Evolutionary conservation across 306 rosid species (phyloP).

Genomic region (Casuarina equisetifolia): DNA sequence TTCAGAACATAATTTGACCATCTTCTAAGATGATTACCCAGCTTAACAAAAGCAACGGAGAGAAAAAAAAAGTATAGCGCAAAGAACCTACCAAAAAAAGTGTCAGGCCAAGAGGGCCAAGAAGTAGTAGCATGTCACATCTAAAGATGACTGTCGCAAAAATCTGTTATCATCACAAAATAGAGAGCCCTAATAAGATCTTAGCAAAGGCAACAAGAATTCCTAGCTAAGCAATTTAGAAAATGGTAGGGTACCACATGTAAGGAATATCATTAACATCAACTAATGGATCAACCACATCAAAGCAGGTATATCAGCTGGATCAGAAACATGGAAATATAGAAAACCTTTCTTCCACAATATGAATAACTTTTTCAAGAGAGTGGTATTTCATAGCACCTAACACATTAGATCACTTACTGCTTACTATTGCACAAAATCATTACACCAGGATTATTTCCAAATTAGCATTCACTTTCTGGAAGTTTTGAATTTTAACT

Average conservation of each 20-base stretch:
- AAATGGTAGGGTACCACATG: background rate
- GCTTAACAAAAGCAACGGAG: constrained; percentile 2
- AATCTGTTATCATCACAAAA: constrained; percentile 55
- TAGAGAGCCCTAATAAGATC: constrained; percentile 16
- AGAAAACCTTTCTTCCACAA: background rate
- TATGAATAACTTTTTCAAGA: background rate
- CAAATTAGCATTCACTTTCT: too few species aligned
- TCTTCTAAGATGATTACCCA: constrained; percentile 5
- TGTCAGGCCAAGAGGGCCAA: constrained; percentile 73
- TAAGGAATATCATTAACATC: background rate
- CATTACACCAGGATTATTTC: too few species aligned
- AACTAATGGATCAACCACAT: background rate
- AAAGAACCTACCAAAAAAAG: constrained; percentile 68
- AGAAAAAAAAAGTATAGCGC: background rate
- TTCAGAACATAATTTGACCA: background rate
- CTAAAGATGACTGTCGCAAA: constrained; percentile 77
- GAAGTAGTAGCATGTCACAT: constrained; percentile 88
- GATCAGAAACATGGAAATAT: background rate
- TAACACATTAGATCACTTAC: too few species aligned
- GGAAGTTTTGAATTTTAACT: too few species aligned
- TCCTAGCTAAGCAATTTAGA: background rate
- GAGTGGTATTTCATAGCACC: too few species aligned
- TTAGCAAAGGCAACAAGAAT: constrained; percentile 10
- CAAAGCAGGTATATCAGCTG: background rate
- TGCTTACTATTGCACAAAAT: too few species aligned